Evolutionary conservation across 352 stramenopile species (phyloP).

Genomic region (Achlya hypogyna): DNA sequence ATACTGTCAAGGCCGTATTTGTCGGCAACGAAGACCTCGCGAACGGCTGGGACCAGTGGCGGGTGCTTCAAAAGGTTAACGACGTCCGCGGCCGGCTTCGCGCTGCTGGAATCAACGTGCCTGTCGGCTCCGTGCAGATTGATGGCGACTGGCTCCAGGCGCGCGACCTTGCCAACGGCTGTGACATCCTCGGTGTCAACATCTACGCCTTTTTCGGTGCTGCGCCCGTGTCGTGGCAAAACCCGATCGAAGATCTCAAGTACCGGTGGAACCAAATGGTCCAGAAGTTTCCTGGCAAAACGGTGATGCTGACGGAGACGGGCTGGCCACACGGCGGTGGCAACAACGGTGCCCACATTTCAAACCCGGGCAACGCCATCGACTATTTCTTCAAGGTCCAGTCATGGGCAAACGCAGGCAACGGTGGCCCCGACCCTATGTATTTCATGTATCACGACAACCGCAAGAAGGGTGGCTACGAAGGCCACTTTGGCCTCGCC

Average conservation of each 20-base stretch:
- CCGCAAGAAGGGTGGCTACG: not conserved
- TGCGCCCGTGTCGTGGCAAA: not conserved
- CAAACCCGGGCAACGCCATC: not conserved
- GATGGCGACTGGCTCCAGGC: conserved; percentile 7
- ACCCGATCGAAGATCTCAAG: conserved; percentile 3
- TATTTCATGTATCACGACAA: conserved; percentile 22
- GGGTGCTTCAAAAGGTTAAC: not conserved
- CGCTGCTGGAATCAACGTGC: not conserved
- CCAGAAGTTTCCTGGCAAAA: not conserved
- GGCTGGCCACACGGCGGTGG: conserved; percentile 49
- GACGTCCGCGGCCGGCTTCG: not conserved
- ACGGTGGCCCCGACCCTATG: not conserved
- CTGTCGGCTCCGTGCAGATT: conserved; percentile 5
- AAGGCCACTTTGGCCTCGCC: conserved; percentile 12
- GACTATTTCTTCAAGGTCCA: conserved; percentile 3
- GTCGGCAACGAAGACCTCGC: conserved; percentile 54
- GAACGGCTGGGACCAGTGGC: conserved; percentile 5
- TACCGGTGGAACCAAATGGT: conserved; percentile 34
- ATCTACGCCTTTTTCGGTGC: conserved; percentile 55
- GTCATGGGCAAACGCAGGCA: not conserved
- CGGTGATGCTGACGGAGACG: conserved; percentile 31
- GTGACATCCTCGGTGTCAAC: conserved; percentile 61
- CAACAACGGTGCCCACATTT: conserved; percentile 29
- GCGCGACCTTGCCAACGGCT: conserved; percentile 35
- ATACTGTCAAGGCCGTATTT: conserved; percentile 40